A percentile compares a stretch with the other conserved stretches of the same genome.
These are phyloP conservation scores for Colletotrichum noveboracense DNA, from an alignment of 2,329 filamentous ascomycete species.

Conservation along the genomic window DNA sequence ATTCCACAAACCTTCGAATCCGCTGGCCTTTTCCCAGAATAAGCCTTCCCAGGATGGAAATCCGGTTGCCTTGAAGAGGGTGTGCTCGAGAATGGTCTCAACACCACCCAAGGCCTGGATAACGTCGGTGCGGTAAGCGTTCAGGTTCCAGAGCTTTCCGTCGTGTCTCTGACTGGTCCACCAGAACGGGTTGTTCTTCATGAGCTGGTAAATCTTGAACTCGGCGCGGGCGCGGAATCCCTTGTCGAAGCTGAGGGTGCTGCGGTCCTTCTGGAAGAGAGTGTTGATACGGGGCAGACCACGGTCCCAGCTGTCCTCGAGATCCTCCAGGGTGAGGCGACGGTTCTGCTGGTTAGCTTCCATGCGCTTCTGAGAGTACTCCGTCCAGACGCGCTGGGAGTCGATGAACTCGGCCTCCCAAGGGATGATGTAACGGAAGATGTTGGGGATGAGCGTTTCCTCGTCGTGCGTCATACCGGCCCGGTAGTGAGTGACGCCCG, in stretches of 20 bases:
- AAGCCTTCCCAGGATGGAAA: conserved; percentile 97
- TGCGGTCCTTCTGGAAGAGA: conserved; percentile 97
- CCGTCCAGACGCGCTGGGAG: conserved; percentile 98
- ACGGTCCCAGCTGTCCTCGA: conserved; percentile 98
- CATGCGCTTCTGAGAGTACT: conserved; percentile 96
- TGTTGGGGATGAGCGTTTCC: conserved; percentile 97
- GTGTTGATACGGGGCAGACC: conserved; percentile 98
- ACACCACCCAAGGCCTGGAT: conserved; percentile 97
- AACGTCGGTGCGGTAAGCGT: conserved; percentile 93
- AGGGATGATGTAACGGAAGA: conserved; percentile 98
- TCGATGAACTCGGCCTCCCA: conserved; percentile 99
- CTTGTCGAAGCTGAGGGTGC: conserved; percentile 97
- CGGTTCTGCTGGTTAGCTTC: conserved; percentile 98
- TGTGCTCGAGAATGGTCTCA: conserved; percentile 97
- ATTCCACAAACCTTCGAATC: too few species aligned
- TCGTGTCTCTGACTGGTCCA: conserved; percentile 98
- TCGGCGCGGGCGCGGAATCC: conserved; percentile 94
- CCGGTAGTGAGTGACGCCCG: conserved; percentile 94
- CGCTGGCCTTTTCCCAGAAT: conserved; percentile 74
- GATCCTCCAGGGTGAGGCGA: conserved; percentile 89
- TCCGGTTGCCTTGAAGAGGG: conserved; percentile 93
- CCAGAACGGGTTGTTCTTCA: conserved; percentile 99
- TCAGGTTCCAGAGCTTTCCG: conserved; percentile 96
- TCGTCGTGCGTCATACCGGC: conserved; percentile 98
- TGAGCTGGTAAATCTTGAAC: conserved; percentile 98